Evolutionary conservation across 176 grass and related monocot genomes (phyloP), one percentile per base, ranked within the genome.

Genomic region (Alloteropsis semialata): DNA sequence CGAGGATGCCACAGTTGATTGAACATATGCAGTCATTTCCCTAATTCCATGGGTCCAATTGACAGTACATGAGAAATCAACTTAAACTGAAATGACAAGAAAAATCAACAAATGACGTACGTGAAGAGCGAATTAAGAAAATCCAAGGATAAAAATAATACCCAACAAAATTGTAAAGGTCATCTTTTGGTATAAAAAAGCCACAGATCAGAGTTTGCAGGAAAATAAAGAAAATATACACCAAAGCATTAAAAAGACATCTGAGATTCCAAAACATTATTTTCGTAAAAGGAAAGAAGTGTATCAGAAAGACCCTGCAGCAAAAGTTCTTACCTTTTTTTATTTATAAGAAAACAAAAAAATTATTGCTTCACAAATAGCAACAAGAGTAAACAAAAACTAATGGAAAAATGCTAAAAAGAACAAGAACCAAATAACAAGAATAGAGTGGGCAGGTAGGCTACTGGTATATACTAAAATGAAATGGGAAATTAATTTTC

Each of bases 371-470:
- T 66, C n/a, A 28, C 64, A 70, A 56, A 51, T 36, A 75, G 30
- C 32, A 57, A 51, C 27, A 36, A 6, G 18, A 74, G 12, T 34
- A 14, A 37, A 59, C 16, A 75, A n/a, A 76, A 32, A 41, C 37
- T 48, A 58, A 55, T 48, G 49, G 7, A 53, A 78, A 60, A 32
- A 67, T 59, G 22, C 45, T 48, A 45, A 55, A 69, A 81, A 57
- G 48, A 38, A 29, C 3, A 21, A 22, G 65, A 46, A 75, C 38
- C 38, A 57, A 58, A 19, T 21, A 46, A 38, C 38, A 58, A 81
- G 46, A 65, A 74, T 86, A 74, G 80, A 81, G 77, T 46, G 45
- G 49, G 44, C 48, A 74, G 46, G 27, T 37, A 51, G 29, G 29
- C 38, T 44, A 24, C 32, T 82, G n/a, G n/a, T 82, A 67, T 75